Evolutionary conservation across 2,329 filamentous ascomycete species (phyloP).

Genomic region (Ciborinia camelliae): DNA sequence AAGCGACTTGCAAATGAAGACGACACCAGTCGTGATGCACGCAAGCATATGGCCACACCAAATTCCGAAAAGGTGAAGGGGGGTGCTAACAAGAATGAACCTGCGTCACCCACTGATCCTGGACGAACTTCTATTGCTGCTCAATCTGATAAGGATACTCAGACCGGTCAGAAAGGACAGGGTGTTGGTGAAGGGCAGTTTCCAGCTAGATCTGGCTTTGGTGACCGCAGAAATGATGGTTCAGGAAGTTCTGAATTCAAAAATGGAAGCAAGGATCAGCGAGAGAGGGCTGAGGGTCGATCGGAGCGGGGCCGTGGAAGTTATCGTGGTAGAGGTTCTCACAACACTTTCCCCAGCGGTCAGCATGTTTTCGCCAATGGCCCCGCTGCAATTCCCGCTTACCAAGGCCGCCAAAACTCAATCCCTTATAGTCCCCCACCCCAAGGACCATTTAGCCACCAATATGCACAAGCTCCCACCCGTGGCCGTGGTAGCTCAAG

Average conservation of each 20-base stretch:
- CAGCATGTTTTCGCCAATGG: constrained; percentile 42
- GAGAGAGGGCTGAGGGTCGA: constrained; percentile 41
- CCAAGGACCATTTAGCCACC: constrained; percentile 38
- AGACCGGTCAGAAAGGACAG: constrained; percentile 24
- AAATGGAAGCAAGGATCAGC: constrained; percentile 31
- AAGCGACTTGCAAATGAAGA: constrained; percentile 30
- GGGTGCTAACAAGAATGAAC: constrained; percentile 29
- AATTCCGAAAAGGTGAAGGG: constrained; percentile 31
- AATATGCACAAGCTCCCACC: constrained; percentile 34
- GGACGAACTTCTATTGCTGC: constrained; percentile 38
- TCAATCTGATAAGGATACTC: constrained; percentile 33
- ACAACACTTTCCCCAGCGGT: constrained; percentile 37
- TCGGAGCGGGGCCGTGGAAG: constrained; percentile 45
- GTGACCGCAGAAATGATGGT: constrained; percentile 36
- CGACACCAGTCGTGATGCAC: constrained; percentile 27
- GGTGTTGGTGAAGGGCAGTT: constrained; percentile 28
- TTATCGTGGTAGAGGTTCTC: constrained; percentile 44
- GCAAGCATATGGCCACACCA: constrained; percentile 30
- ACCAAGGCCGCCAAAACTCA: constrained; percentile 31
- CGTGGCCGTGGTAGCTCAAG: constrained; percentile 50
- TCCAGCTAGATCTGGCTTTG: constrained; percentile 26
- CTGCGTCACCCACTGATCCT: constrained; percentile 29
- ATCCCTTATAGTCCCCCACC: constrained; percentile 40
- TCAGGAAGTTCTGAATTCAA: constrained; percentile 26
- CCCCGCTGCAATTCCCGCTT: constrained; percentile 36